Percentiles rank a stretch among this genome's conserved stretches.
These are phyloP conservation scores for Lentinula lateritia DNA, from an alignment of 768 basidiomycete genomes.

Conservation along the genomic window DNA sequence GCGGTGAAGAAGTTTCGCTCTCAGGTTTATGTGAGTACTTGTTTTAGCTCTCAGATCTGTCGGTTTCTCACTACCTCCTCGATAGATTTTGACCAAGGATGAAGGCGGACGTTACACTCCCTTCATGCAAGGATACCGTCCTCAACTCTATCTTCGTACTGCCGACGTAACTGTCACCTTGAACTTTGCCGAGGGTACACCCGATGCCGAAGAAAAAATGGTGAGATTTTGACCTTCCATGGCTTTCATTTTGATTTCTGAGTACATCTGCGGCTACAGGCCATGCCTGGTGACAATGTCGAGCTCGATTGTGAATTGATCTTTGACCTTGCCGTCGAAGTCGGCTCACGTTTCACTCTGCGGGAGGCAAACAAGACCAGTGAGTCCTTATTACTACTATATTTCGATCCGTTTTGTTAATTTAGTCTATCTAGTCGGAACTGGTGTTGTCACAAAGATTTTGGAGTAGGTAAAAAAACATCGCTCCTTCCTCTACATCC, in stretches of 20 bases:
- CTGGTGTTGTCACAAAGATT: conserved; percentile 90
- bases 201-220: conserved; percentile 84
- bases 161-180: conserved; percentile 86
- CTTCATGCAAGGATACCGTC: conserved; percentile 92
- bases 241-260: conserved; percentile 4
- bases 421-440: conserved; percentile 58
- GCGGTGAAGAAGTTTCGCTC: conserved; percentile 93
- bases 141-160: conserved; percentile 94
- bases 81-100: conserved; percentile 78
- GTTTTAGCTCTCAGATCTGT: background rate
- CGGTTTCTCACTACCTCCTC: conserved; percentile 1
- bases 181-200: conserved; percentile 81
- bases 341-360: conserved; percentile 88
- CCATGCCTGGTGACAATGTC: conserved; percentile 98
- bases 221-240: conserved; percentile 27
- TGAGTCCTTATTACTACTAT: conserved; percentile 29
- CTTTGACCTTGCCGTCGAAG: conserved; percentile 84
- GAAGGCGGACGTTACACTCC: conserved; percentile 86
- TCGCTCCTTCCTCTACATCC: background rate
- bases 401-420: conserved; percentile 6
- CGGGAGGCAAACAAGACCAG: conserved; percentile 93
- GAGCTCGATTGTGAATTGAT: conserved; percentile 84
- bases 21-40: conserved; percentile 69
- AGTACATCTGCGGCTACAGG: conserved; percentile 30
- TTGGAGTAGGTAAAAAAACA: conserved; percentile 29